These are phyloP conservation scores for Plasmodium chabaudi DNA, from an alignment of 169 alveolate genomes.

Conservation along the genomic window DNA sequence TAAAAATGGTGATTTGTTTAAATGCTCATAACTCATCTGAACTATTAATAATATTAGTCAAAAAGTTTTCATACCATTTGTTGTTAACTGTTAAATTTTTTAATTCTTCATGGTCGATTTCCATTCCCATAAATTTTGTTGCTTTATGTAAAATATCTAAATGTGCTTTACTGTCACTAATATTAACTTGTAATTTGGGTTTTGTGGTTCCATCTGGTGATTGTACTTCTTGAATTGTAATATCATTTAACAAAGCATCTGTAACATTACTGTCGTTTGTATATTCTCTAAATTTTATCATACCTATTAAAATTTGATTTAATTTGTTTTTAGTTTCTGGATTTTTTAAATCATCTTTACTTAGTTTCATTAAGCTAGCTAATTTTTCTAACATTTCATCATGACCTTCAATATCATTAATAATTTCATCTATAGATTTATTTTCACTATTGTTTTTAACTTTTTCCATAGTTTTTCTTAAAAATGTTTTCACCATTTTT, in stretches of 20 bases:
- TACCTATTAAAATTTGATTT: constrained; percentile 73
- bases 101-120: constrained; percentile 56
- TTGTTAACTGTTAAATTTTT: constrained; percentile 51
- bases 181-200: constrained; percentile 54
- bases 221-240: constrained; percentile 49
- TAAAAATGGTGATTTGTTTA: too few species aligned
- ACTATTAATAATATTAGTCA: constrained; percentile 50
- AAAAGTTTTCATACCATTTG: constrained; percentile 67
- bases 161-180: constrained; percentile 49
- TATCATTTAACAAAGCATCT: constrained; percentile 41
- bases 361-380: constrained; percentile 52
- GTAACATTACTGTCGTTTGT: constrained; percentile 47
- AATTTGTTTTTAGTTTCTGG: constrained; percentile 55
- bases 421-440: constrained; percentile 68
- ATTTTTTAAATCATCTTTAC: constrained; percentile 36
- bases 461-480: constrained; percentile 74
- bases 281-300: constrained; percentile 65
- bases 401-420: constrained; percentile 73
- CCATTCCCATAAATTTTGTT: constrained; percentile 69
- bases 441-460: constrained; percentile 57
- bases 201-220: constrained; percentile 24
- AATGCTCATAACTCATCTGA: constrained; percentile 49
- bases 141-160: constrained; percentile 73
- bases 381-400: constrained; percentile 65
- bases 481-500: constrained; percentile 71